Evolutionary conservation across 1,284 basidiomycete species (phyloP).

Genomic region (Caloboletus inedulis): DNA sequence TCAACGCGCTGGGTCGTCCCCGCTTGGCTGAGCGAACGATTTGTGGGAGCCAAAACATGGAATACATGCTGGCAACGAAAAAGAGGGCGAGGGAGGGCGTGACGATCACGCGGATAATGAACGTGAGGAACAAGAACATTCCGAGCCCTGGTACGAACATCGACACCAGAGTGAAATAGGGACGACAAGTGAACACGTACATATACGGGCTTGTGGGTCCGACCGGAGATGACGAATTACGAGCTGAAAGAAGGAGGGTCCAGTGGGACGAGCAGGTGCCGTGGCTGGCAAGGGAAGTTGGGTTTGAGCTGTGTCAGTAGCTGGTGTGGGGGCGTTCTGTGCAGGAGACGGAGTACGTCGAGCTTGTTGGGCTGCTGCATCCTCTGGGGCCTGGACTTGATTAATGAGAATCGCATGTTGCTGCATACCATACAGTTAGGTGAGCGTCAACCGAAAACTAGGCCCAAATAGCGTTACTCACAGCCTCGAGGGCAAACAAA

Average conservation of each 20-base stretch:
- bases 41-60: constrained; percentile 80
- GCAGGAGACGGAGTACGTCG: constrained; percentile 6
- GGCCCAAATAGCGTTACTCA: constrained; percentile 35
- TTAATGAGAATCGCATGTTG: constrained; percentile 80
- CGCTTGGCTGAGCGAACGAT: constrained; percentile 74
- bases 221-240: constrained; percentile 57
- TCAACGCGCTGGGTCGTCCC: constrained; percentile 67
- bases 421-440: constrained; percentile 38
- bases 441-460: not conserved
- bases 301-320: constrained; percentile 13
- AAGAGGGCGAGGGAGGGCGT: constrained; percentile 69
- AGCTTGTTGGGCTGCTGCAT: constrained; percentile 38
- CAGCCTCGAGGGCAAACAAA: constrained; percentile 70
- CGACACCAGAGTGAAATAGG: not conserved
- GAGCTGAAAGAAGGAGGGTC: constrained; percentile 45
- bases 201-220: constrained; percentile 69
- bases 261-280: constrained; percentile 13
- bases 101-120: constrained; percentile 71
- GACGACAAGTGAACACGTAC: constrained; percentile 39
- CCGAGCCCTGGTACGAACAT: constrained; percentile 52
- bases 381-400: constrained; percentile 80
- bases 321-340: not conserved
- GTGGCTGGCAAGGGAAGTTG: constrained; percentile 16
- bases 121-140: constrained; percentile 62
- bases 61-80: constrained; percentile 71